These are phyloP conservation scores for Isatis tinctoria DNA, from an alignment of 345 rosid species.

Conservation along the genomic window DNA sequence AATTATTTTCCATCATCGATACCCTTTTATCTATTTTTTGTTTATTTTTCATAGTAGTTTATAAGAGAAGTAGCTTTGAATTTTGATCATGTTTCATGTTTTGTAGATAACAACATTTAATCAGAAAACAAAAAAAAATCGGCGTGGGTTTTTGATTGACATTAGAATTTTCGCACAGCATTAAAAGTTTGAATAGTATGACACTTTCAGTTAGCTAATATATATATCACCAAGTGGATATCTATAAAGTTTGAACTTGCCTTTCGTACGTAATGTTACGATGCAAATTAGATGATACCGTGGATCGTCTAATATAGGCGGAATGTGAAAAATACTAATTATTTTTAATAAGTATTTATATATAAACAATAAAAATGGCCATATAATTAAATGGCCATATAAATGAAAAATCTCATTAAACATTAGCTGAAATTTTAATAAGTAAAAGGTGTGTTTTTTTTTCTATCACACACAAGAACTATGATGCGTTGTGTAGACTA, in stretches of 20 bases:
- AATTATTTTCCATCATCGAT: neutral
- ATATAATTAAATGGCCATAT: neutral
- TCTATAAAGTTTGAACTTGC: neutral
- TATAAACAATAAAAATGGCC: neutral
- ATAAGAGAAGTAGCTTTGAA: conserved; percentile 5
- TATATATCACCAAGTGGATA: conserved; percentile 2
- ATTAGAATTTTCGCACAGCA: conserved; percentile 6
- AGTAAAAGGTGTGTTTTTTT: neutral
- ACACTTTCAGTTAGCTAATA: neutral
- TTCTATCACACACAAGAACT: neutral
- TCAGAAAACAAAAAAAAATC: neutral
- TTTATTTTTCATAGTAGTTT: neutral
- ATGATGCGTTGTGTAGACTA: neutral
- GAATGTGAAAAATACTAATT: neutral
- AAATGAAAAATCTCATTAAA: neutral
- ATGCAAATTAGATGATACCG: neutral
- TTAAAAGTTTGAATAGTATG: conserved; percentile 5
- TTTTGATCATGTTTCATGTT: conserved; percentile 4
- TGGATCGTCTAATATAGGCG: neutral
- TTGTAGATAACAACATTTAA: conserved; percentile 5
- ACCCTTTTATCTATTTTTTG: neutral
- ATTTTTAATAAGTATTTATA: neutral
- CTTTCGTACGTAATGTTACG: neutral
- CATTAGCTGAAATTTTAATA: neutral
- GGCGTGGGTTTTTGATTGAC: conserved; percentile 4